Base-by-base conservation (phyloP, 108 stramenopile species). In the Fragilaria radians region DNA sequence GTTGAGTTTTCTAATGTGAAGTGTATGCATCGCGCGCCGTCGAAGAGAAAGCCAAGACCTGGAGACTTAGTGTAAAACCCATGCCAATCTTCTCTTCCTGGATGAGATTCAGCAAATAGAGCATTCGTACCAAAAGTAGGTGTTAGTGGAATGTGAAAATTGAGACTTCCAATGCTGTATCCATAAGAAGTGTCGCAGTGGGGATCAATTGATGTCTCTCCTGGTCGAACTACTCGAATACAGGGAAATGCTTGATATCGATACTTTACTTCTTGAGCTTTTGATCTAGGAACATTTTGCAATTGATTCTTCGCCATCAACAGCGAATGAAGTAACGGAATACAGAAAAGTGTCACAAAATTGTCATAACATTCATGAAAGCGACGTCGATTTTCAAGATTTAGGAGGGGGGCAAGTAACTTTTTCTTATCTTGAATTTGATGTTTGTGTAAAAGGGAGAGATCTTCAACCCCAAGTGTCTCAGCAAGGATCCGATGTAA, bases 241-340 rank as follows among this genome's bases (percentile, higher is more conserved):
- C 57, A 80, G 0, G 89, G 89, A 51, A 86, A 90, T 5, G 72
- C 79, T 66, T 90, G 89, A 52, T 82, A 90, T 22, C 83, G 68
- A 59, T 88, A 88, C 0, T 51, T 36, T 14, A 88, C 76, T 2
- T 54, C 46, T 21, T 65, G 54, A 0, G 76, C 68, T 27, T 68
- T n/a, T 63, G 30, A 42, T 72, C 59, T 42, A 65, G 71, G 26
- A 56, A 73, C 31, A 62, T 66, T 31, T 60, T 77, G 72, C 18
- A 88, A 72, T 0, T 84, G 47, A 28, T 65, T 71, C 19, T 78
- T 70, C 27, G 76, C 54, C 65, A 84, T 66, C 11, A 83, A 82
- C 46, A 82, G 47, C 19, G 78, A 76, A 65, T 88, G 86, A 26
- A 84, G 54, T 7, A 88, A 66, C 9, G 86, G 86, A 33, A 88